Evolutionary conservation across 2,329 filamentous ascomycete species (phyloP), one percentile per base, ranked within the genome.

Genomic region (Biscogniauxia mediterranea): DNA sequence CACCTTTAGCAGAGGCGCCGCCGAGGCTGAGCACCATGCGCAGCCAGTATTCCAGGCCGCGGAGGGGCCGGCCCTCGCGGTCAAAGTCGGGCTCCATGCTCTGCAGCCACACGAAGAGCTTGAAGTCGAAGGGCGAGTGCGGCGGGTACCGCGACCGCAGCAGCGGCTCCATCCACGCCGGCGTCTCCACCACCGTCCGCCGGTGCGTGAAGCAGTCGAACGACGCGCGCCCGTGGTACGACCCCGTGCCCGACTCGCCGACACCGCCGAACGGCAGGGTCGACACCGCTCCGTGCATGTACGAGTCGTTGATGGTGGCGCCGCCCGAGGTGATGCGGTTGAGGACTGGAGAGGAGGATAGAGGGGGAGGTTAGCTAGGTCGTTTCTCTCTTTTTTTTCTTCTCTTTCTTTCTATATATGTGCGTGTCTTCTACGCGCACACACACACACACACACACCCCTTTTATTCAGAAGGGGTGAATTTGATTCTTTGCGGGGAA

Each of bases 231-330:
- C 93, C 93, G 68, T 90, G 87, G 80, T 96, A 96, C 28, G 85
- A 80, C 63, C 92, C 92, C 63, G 84, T 83, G 58, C 92, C 92
- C 52, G 88, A 92, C 68, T 89, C 85, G 65, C 93, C 92, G 7
- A 96, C 89, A 69, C 92, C 92, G 65, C 93, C 93, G 73, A 96
- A 96, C 46, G 89, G 81, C 1, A 95, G 79, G 1, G 88, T 91
- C 32, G 85, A 83, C 64, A 95, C 83, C 21, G 84, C 83, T 61
- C 83, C 87, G 74, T 93, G 90, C 78, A 89, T 88, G 74, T 86
- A 89, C 58, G 85, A 83, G 72, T 80, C 89, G 83, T 80, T 92
- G 78, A 81, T 86, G 76, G 74, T 83, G 26, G 86, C 89, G 66
- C 89, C 89, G 58, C 89, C 89, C 1, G 89, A 91, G 52, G 84